A percentile compares a stretch with the other conserved stretches of the same genome.
Evolutionary conservation across 1,284 basidiomycete species (phyloP).

Genomic region (Rhodotorula sp.): DNA sequence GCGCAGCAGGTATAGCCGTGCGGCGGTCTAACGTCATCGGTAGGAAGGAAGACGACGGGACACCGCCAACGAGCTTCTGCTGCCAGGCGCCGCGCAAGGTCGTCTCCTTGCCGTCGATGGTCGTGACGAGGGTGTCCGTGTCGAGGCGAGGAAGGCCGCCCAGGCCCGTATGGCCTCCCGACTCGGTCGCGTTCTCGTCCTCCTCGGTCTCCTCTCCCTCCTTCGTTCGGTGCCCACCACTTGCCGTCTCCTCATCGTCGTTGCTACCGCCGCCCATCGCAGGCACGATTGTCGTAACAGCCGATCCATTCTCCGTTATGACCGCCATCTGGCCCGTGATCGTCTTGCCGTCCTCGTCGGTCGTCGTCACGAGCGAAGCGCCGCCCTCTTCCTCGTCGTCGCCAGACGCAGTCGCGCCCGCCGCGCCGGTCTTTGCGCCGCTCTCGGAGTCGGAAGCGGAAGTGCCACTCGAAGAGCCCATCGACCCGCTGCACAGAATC

Average conservation of each 20-base stretch:
- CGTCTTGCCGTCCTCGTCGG: background rate
- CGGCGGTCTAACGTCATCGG: background rate
- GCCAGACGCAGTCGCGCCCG: too few relatives aligned
- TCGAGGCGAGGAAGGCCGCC: background rate
- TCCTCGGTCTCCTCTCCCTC: background rate
- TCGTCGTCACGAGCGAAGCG: background rate
- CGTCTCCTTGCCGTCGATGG: slow-evolving; percentile 2
- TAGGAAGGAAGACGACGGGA: background rate
- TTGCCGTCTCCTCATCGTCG: too few relatives aligned
- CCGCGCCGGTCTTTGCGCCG: too few relatives aligned
- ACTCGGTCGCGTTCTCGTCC: background rate
- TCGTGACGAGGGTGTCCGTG: background rate
- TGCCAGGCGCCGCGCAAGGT: background rate
- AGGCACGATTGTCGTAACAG: background rate
- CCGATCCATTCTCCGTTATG: background rate
- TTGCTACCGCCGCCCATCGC: background rate
- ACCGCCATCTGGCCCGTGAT: background rate
- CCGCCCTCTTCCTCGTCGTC: too few relatives aligned
- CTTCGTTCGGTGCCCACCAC: background rate
- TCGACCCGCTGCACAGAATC: too few relatives aligned
- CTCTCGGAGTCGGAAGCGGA: too few relatives aligned
- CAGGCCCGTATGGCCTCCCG: background rate
- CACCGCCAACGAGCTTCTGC: background rate
- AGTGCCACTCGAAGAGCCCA: too few relatives aligned
- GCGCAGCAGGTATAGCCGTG: too few relatives aligned